These are phyloP conservation scores for Macrophomina phaseolina DNA, from an alignment of 2,329 filamentous ascomycete genomes.

Conservation along the genomic window DNA sequence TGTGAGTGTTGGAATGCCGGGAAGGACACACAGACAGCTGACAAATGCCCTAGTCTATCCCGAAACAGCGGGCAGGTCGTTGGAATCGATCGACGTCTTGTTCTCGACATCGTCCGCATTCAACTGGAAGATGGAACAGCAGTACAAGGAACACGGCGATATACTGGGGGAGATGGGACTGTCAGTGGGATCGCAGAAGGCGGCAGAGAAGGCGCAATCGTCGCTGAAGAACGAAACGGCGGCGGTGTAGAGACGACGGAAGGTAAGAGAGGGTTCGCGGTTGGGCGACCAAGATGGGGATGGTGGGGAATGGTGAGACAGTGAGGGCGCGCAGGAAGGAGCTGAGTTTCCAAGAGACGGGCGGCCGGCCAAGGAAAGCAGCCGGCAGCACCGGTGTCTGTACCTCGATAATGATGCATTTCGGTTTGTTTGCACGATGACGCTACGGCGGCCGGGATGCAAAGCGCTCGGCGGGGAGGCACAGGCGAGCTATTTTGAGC, in stretches of 20 bases:
- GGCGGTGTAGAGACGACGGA: background rate
- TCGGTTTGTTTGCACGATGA: too few relatives aligned
- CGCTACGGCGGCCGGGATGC: background rate
- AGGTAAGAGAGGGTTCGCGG: background rate
- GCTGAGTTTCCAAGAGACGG: too few relatives aligned
- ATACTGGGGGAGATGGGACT: slow-evolving; percentile 34
- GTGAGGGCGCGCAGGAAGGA: too few relatives aligned
- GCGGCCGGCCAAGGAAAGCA: too few relatives aligned
- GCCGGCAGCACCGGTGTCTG: too few relatives aligned
- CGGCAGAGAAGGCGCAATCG: background rate
- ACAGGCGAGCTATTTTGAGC: background rate
- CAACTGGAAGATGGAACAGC: slow-evolving; percentile 52
- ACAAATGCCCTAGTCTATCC: slow-evolving; percentile 42
- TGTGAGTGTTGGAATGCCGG: slow-evolving; percentile 28
- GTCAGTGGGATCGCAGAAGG: background rate
- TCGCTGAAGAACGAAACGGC: background rate
- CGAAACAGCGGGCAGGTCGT: slow-evolving; percentile 52
- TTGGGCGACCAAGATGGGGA: background rate
- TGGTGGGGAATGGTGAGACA: background rate
- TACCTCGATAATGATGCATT: too few relatives aligned
- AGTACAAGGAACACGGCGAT: slow-evolving; percentile 44
- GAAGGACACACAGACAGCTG: background rate
- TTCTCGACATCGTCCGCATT: slow-evolving; percentile 57
- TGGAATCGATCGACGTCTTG: slow-evolving; percentile 58
- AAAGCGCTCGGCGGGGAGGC: background rate